These are phyloP conservation scores for Penicillium simplicissimum DNA, from an alignment of 495 filamentous ascomycete genomes.

Conservation along the genomic window DNA sequence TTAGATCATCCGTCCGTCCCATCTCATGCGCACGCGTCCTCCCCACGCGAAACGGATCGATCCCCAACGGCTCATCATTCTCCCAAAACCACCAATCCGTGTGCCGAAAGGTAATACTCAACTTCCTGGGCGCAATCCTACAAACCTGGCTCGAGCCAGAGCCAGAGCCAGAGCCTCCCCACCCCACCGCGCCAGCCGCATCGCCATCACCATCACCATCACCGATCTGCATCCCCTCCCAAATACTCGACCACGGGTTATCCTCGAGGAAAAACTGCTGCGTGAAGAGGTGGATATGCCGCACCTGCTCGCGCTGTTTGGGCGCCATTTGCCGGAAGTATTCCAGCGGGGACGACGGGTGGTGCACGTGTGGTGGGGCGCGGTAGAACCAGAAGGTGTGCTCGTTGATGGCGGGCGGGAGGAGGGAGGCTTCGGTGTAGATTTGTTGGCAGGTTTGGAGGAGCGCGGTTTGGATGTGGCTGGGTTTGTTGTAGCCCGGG, in stretches of 20 bases:
- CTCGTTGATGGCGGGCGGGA: constrained; percentile 18
- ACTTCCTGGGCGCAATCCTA: background rate
- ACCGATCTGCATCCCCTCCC: background rate
- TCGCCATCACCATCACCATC: background rate
- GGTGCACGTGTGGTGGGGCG: background rate
- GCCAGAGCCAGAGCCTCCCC: too few relatives aligned
- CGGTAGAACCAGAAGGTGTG: constrained; percentile 17
- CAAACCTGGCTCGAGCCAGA: too few relatives aligned
- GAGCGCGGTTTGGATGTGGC: constrained; percentile 16
- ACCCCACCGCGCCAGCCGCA: too few relatives aligned
- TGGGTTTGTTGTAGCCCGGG: constrained; percentile 22
- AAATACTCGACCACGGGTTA: background rate
- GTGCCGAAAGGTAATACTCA: background rate
- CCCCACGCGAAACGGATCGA: background rate
- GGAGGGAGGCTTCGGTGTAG: constrained; percentile 23
- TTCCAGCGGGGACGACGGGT: background rate
- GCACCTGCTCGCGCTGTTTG: background rate
- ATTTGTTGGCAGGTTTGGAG: constrained; percentile 25
- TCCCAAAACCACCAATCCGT: constrained; percentile 6
- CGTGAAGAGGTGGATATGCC: background rate
- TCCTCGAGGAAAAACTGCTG: constrained; percentile 1
- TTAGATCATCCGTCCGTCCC: background rate
- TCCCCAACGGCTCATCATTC: background rate
- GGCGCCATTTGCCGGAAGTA: background rate
- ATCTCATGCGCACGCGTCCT: background rate